These are phyloP conservation scores for Rasamsonia emersonii DNA, from an alignment of 2,329 filamentous ascomycete genomes.

Conservation along the genomic window DNA sequence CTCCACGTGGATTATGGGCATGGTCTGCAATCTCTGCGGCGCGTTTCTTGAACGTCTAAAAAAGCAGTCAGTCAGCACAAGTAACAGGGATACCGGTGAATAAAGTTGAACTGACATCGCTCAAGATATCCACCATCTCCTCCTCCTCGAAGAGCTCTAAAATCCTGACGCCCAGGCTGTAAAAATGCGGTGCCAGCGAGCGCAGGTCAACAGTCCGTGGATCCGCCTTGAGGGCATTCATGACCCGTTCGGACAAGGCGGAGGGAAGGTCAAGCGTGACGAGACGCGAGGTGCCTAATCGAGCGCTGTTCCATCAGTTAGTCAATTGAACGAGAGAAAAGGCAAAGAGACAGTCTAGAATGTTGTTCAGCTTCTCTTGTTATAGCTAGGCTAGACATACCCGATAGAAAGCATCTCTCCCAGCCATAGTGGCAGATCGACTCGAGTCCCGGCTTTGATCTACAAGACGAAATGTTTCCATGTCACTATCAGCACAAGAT, in stretches of 20 bases:
- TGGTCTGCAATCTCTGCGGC: slow-evolving; percentile 80
- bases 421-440: slow-evolving; percentile 86
- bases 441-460: slow-evolving; percentile 70
- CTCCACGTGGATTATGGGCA: slow-evolving; percentile 73
- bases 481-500: too few relatives aligned
- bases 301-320: too few relatives aligned
- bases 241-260: slow-evolving; percentile 67
- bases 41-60: slow-evolving; percentile 67
- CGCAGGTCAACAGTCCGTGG: slow-evolving; percentile 76
- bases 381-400: too few relatives aligned
- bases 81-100: background rate
- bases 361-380: too few relatives aligned
- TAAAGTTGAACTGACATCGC: slow-evolving; percentile 31
- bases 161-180: slow-evolving; percentile 74
- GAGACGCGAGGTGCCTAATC: slow-evolving; percentile 46
- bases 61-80: slow-evolving; percentile 1
- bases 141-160: slow-evolving; percentile 89
- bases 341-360: slow-evolving; percentile 4
- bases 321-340: slow-evolving; percentile 2
- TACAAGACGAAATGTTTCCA: too few relatives aligned
- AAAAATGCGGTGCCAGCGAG: slow-evolving; percentile 78
- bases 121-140: slow-evolving; percentile 63
- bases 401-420: slow-evolving; percentile 69
- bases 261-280: slow-evolving; percentile 74
- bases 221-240: slow-evolving; percentile 86